Conservation (phyloP, 768 basidiomycete species). For the Gyrodon lividus region DNA sequence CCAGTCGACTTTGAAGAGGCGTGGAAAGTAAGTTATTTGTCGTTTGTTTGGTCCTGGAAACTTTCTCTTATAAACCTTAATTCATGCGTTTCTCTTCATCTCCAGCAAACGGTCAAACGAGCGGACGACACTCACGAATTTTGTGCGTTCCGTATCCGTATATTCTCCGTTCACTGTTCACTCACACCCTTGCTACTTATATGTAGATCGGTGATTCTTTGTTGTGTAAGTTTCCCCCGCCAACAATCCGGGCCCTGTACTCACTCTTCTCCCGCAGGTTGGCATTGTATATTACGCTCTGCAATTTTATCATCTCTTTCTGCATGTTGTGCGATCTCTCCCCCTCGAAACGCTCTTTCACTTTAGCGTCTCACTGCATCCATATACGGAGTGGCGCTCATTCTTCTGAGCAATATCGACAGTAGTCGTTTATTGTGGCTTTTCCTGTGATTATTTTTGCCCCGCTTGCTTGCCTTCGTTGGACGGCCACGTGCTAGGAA, state of each 20-base stretch:
- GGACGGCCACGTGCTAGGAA: slow-evolving; percentile 26
- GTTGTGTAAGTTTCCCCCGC: slow-evolving; percentile 38
- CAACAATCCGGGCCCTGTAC: slow-evolving; percentile 17
- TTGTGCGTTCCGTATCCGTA: slow-evolving; percentile 56
- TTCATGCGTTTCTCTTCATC: slow-evolving; percentile 32
- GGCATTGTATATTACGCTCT: slow-evolving; percentile 35
- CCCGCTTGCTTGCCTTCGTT: slow-evolving; percentile 32
- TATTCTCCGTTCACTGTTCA: not conserved
- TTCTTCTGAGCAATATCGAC: slow-evolving; percentile 78
- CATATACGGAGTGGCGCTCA: slow-evolving; percentile 71
- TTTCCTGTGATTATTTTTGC: slow-evolving; percentile 41
- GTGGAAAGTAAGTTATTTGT: slow-evolving; percentile 90
- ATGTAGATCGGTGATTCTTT: slow-evolving; percentile 39
- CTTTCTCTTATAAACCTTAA: slow-evolving; percentile 28
- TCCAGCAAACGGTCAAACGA: slow-evolving; percentile 94
- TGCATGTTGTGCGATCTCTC: slow-evolving; percentile 9
- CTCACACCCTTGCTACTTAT: slow-evolving; percentile 2
- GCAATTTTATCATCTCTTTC: slow-evolving; percentile 28
- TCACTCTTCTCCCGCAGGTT: slow-evolving; percentile 21
- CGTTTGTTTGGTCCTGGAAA: slow-evolving; percentile 39
- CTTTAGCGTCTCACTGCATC: slow-evolving; percentile 77
- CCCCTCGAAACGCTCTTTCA: slow-evolving; percentile 56
- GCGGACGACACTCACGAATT: slow-evolving; percentile 97
- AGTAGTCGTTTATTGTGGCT: slow-evolving; percentile 25
- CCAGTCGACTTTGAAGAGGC: slow-evolving; percentile 98